Percentiles rank a stretch among this genome's conserved stretches.
phyloP scores from a whole-genome alignment of 2,329 filamentous ascomycete species.

The Alternaria burnsii region DNA sequence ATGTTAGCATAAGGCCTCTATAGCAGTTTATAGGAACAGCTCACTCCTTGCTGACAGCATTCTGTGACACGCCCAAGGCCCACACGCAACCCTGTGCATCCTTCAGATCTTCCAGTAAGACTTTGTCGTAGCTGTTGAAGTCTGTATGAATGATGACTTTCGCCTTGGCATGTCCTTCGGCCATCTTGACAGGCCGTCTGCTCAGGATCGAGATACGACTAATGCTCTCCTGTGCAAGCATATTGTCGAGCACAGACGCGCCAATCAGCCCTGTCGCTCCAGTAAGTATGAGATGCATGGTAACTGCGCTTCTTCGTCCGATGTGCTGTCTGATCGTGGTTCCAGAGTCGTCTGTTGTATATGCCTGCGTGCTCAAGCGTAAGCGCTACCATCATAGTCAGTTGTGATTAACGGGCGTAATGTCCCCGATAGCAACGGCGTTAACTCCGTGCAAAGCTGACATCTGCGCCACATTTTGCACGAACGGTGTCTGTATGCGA shows the following conservation, averaged over 20 bases:
- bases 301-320: neutral
- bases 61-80: conserved; percentile 74
- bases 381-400: conserved; percentile 1
- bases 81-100: conserved; percentile 76
- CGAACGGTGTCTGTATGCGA: neutral
- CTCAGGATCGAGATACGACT: conserved; percentile 74
- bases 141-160: conserved; percentile 74
- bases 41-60: conserved; percentile 66
- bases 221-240: conserved; percentile 57
- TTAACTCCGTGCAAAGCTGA: neutral
- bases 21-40: conserved; percentile 25
- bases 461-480: neutral
- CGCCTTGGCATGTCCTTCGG: conserved; percentile 66
- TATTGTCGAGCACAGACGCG: conserved; percentile 49
- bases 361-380: neutral
- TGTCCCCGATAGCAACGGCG: neutral
- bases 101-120: conserved; percentile 66
- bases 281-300: conserved; percentile 55
- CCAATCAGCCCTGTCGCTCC: conserved; percentile 56
- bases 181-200: conserved; percentile 70
- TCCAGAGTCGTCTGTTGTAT: neutral
- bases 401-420: neutral
- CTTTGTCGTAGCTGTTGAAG: conserved; percentile 67
- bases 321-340: neutral
- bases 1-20: neutral